Conservation (phyloP, 2,329 filamentous ascomycete species). For the Microcyclospora pomicola region DNA sequence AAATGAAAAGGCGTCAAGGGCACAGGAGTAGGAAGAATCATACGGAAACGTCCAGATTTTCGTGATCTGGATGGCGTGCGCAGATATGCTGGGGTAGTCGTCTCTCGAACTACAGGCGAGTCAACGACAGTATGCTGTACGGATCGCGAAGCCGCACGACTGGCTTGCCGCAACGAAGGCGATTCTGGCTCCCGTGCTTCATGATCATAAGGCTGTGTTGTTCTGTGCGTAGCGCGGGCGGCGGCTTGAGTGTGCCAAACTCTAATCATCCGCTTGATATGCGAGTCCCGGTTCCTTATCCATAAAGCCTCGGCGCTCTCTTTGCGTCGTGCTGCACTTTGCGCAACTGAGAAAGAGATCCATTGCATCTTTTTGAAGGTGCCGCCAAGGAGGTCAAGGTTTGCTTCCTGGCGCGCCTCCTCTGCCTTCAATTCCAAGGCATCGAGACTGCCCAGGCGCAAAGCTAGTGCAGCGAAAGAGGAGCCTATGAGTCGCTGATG, state of each 20-base stretch:
- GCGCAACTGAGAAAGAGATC: conserved; percentile 41
- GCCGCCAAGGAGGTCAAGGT: conserved; percentile 32
- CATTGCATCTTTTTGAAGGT: conserved; percentile 44
- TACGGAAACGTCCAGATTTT: conserved; percentile 13
- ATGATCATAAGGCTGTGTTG: not conserved
- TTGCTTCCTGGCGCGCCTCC: conserved; percentile 32
- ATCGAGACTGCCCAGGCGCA: conserved; percentile 12
- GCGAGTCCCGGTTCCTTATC: conserved; percentile 40
- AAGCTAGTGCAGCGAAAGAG: conserved; percentile 21
- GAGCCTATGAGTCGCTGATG: conserved; percentile 19
- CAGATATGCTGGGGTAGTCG: conserved; percentile 25
- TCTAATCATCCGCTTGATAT: conserved; percentile 40
- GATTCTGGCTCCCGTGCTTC: conserved; percentile 15
- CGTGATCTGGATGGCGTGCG: conserved; percentile 28
- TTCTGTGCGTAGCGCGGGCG: conserved; percentile 8
- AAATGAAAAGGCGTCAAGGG: conserved; percentile 19
- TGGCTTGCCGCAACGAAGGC: conserved; percentile 18
- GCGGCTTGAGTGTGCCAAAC: conserved; percentile 39
- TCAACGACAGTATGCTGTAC: conserved; percentile 2
- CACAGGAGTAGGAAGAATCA: conserved; percentile 18
- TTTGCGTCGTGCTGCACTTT: conserved; percentile 33
- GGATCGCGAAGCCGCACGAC: conserved; percentile 15
- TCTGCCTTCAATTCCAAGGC: conserved; percentile 30
- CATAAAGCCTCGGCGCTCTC: conserved; percentile 41
- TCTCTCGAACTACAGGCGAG: conserved; percentile 1